Evolutionary conservation across 2,329 filamentous ascomycete genomes (phyloP).

Genomic region (Colletotrichum ledebouriae): DNA sequence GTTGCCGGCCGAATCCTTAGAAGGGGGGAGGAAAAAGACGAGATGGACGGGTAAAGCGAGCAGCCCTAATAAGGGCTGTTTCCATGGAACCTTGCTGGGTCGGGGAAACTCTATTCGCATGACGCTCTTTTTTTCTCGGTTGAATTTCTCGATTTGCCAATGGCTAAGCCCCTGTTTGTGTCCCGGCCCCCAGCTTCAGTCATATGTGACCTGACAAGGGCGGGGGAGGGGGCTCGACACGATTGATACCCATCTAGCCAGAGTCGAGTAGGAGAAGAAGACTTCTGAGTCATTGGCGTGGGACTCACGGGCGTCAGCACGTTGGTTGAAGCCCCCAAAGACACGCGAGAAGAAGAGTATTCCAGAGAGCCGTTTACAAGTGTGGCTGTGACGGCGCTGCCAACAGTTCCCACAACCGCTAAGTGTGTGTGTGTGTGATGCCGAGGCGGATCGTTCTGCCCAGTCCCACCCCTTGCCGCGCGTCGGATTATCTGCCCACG

Average conservation of each 20-base stretch:
- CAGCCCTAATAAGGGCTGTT: constrained; percentile 29
- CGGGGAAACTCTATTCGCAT: constrained; percentile 37
- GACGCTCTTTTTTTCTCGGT: constrained; percentile 18
- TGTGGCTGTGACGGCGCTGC: constrained; percentile 31
- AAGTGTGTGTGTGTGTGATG: constrained; percentile 18
- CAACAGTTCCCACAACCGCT: not conserved
- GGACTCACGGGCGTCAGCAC: constrained; percentile 4
- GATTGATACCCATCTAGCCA: not conserved
- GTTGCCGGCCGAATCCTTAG: not conserved
- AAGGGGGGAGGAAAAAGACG: constrained; percentile 1
- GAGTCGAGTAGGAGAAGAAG: not conserved
- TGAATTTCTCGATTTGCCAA: constrained; percentile 4
- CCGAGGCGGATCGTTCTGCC: constrained; percentile 37
- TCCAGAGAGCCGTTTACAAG: constrained; percentile 17
- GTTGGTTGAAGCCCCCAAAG: not conserved
- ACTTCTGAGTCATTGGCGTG: not conserved
- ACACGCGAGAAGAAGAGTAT: constrained; percentile 14
- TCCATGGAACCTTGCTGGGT: constrained; percentile 19
- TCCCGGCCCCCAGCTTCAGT: constrained; percentile 2
- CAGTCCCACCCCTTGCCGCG: constrained; percentile 35
- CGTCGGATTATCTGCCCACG: constrained; percentile 39
- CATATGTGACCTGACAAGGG: constrained; percentile 3
- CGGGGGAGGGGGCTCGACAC: not conserved
- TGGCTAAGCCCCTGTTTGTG: constrained; percentile 19
- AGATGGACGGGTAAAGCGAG: constrained; percentile 4